These are phyloP conservation scores for Akebia trifoliata DNA, from an alignment of 164 flowering plant species.

Conservation along the genomic window DNA sequence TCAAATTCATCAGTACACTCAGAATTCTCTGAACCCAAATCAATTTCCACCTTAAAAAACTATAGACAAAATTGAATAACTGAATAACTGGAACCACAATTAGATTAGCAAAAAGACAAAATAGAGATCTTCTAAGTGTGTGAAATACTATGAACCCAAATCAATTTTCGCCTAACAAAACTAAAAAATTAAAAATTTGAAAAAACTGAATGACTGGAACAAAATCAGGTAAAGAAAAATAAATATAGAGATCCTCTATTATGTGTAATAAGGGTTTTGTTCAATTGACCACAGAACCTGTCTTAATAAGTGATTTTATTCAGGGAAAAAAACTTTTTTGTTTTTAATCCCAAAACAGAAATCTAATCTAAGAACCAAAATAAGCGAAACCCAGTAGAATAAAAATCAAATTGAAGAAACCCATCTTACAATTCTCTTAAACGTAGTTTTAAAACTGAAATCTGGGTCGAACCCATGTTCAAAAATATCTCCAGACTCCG, in stretches of 20 bases:
- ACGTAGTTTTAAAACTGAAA: constrained; percentile 47
- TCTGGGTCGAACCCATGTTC: constrained; percentile 69
- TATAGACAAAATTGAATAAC: not conserved
- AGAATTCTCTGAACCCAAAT: not conserved
- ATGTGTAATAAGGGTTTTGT: no score
- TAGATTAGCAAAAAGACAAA: not conserved
- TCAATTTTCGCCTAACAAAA: no score
- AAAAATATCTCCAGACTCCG: constrained; percentile 23
- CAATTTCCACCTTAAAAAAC: not conserved
- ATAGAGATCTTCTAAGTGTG: no score
- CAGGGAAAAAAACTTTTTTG: no score
- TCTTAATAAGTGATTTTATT: no score
- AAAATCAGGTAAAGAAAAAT: no score
- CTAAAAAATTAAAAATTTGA: no score
- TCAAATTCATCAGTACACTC: not conserved
- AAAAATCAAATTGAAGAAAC: not conserved
- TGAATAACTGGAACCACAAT: not conserved
- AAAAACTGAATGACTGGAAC: no score
- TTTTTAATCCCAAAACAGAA: not conserved
- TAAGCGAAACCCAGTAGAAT: not conserved
- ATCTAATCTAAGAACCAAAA: not conserved
- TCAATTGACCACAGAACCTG: no score
- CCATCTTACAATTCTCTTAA: constrained; percentile 69
- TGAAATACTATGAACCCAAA: no score
- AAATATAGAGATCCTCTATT: no score